Percentiles rank a stretch among this genome's conserved stretches.
These are phyloP conservation scores for Chaetomium cochliodes DNA, from an alignment of 495 filamentous ascomycete species.

Conservation along the genomic window DNA sequence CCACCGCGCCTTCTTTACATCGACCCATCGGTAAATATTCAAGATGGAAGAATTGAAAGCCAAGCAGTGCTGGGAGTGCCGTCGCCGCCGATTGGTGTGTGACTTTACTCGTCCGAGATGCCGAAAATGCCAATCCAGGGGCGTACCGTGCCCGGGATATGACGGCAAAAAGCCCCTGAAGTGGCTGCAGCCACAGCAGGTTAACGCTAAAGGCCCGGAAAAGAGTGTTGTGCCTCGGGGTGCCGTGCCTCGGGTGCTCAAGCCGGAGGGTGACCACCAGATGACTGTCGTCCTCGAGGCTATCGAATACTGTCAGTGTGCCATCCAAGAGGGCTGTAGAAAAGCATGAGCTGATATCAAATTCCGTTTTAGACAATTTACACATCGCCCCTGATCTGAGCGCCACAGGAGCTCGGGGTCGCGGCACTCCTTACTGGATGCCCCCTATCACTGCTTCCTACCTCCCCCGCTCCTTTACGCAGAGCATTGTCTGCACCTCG, in stretches of 20 bases:
- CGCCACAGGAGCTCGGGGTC: background rate
- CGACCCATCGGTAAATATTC: too few species aligned
- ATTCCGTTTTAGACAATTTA: background rate
- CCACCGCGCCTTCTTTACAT: too few species aligned
- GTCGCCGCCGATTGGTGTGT: constrained; percentile 19
- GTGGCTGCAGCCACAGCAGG: constrained; percentile 13
- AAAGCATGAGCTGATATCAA: background rate
- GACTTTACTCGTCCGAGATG: constrained; percentile 14
- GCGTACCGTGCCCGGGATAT: constrained; percentile 17
- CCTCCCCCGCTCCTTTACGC: background rate
- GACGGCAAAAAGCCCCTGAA: constrained; percentile 4
- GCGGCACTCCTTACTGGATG: constrained; percentile 12
- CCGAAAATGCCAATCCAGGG: constrained; percentile 10
- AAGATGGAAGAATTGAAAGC: background rate
- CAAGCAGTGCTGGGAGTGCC: constrained; percentile 22
- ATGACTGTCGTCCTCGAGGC: constrained; percentile 2
- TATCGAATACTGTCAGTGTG: constrained; percentile 12
- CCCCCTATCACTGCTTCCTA: background rate
- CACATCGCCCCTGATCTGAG: constrained; percentile 4
- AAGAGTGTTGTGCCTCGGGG: background rate
- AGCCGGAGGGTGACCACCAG: background rate
- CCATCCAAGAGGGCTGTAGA: background rate
- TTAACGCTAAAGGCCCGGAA: background rate
- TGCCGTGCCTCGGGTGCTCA: background rate
- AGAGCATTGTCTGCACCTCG: constrained; percentile 11